These are phyloP conservation scores for Elsinoe australis DNA, from an alignment of 2,329 filamentous ascomycete species.

Conservation along the genomic window DNA sequence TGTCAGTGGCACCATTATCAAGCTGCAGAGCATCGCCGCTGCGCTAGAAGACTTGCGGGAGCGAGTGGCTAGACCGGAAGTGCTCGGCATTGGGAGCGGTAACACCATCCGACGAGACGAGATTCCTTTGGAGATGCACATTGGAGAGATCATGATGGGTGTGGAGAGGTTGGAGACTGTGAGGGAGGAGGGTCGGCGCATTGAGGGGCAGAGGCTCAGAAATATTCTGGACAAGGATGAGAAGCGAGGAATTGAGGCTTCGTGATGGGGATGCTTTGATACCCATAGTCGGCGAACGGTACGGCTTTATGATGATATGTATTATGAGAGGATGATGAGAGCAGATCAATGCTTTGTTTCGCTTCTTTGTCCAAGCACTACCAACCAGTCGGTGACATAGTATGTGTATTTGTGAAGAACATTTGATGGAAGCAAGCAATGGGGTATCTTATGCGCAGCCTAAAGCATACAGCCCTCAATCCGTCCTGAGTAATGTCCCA, in stretches of 20 bases:
- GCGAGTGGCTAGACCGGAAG: slow-evolving; percentile 58
- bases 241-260: not conserved
- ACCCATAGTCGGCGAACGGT: slow-evolving; percentile 13
- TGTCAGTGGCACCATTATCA: slow-evolving; percentile 61
- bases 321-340: too few species aligned
- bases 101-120: slow-evolving; percentile 30
- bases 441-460: too few species aligned
- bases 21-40: slow-evolving; percentile 64
- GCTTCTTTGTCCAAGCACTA: too few species aligned
- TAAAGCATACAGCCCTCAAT: too few species aligned
- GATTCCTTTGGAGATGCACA: slow-evolving; percentile 60
- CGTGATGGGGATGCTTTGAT: not conserved
- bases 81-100: slow-evolving; percentile 40
- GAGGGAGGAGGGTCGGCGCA: slow-evolving; percentile 42
- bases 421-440: too few species aligned
- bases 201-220: slow-evolving; percentile 21
- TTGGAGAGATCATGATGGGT: slow-evolving; percentile 64
- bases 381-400: too few species aligned
- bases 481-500: too few species aligned
- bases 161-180: slow-evolving; percentile 63
- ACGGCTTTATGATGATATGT: slow-evolving; percentile 10
- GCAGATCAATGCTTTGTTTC: too few species aligned
- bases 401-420: too few species aligned
- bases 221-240: slow-evolving; percentile 12
- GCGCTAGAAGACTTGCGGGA: slow-evolving; percentile 65